phyloP scores from a whole-genome alignment of 441 rosid genomes.

The Pelargonium myrrhifolium region DNA sequence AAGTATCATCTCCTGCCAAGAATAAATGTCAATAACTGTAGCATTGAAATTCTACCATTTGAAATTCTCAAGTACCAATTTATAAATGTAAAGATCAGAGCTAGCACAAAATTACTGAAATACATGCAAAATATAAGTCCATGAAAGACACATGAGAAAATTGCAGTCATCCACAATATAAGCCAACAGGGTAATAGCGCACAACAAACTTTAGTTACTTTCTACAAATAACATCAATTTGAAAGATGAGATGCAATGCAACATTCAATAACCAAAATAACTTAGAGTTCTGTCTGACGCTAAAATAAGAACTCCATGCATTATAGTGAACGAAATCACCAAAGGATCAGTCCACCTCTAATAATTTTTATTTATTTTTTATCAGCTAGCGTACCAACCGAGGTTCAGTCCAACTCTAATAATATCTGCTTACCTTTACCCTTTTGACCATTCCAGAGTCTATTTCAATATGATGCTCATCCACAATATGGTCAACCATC shows the following conservation, averaged over 20 bases:
- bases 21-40: background rate
- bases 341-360: background rate
- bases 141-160: background rate
- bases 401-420: too few relatives aligned
- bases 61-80: too few relatives aligned
- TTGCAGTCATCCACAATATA: background rate
- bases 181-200: background rate
- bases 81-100: too few relatives aligned
- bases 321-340: background rate
- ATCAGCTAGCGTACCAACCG: too few relatives aligned
- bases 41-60: too few relatives aligned
- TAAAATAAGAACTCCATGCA: background rate
- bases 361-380: too few relatives aligned
- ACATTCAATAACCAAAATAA: background rate
- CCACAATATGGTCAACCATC: constrained; percentile 74
- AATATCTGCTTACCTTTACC: background rate
- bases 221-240: too few relatives aligned
- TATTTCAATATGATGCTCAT: constrained; percentile 69
- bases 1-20: constrained; percentile 54
- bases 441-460: constrained; percentile 34
- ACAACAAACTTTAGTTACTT: too few relatives aligned
- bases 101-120: too few relatives aligned
- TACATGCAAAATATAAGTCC: background rate
- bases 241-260: too few relatives aligned
- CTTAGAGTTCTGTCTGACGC: background rate